A percentile compares a stretch with the other conserved stretches of the same genome.
Evolutionary conservation across 148 eudicot genomes (phyloP).

Genomic region (Bassia scoparia): DNA sequence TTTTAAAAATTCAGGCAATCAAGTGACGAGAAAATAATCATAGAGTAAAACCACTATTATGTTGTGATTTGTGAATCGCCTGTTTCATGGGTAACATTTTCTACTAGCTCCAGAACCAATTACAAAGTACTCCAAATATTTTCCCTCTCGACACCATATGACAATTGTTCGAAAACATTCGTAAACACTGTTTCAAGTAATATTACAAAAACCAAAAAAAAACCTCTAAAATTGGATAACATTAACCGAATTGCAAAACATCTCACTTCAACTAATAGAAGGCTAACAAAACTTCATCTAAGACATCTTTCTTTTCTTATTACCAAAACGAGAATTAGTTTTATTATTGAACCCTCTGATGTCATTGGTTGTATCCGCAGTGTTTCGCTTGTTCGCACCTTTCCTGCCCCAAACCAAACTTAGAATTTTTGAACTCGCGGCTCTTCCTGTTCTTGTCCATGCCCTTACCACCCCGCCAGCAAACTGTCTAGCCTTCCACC

Average conservation of each 20-base stretch:
- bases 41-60: too few species aligned
- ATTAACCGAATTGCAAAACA: not conserved
- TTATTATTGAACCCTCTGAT: slow-evolving; percentile 44
- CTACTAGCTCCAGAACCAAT: not conserved
- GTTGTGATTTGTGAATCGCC: too few species aligned
- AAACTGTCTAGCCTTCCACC: slow-evolving; percentile 52
- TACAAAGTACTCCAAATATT: not conserved
- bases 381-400: slow-evolving; percentile 78
- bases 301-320: slow-evolving; percentile 51
- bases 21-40: too few species aligned
- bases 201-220: slow-evolving; percentile 10
- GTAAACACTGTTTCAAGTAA: not conserved
- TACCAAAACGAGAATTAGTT: slow-evolving; percentile 27
- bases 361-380: slow-evolving; percentile 71
- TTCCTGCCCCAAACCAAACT: slow-evolving; percentile 81
- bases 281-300: slow-evolving; percentile 1
- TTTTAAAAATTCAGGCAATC: too few species aligned
- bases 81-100: too few species aligned
- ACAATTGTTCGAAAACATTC: not conserved
- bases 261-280: not conserved
- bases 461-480: slow-evolving; percentile 47
- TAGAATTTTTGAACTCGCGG: slow-evolving; percentile 54
- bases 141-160: not conserved
- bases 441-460: slow-evolving; percentile 53
- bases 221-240: not conserved